Evolutionary conservation across 495 filamentous ascomycete genomes (phyloP).

Genomic region (Pyrenula massariospora): DNA sequence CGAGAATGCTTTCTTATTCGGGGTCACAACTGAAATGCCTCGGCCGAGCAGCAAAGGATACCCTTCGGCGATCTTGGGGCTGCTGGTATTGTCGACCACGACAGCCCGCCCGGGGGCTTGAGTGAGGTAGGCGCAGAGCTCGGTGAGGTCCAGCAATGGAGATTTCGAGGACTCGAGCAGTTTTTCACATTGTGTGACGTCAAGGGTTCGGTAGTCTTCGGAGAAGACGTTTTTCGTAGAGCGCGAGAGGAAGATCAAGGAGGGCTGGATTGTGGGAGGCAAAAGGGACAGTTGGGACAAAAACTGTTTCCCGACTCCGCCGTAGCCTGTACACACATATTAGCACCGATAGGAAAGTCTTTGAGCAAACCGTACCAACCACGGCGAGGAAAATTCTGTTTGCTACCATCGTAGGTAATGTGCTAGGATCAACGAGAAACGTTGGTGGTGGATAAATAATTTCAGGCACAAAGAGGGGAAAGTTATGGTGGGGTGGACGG

Average conservation of each 20-base stretch:
- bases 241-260: constrained; percentile 68
- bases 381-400: neutral
- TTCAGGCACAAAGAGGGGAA: no score
- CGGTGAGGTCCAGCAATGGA: constrained; percentile 41
- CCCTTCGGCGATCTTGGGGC: constrained; percentile 58
- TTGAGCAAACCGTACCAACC: neutral
- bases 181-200: constrained; percentile 16
- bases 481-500: no score
- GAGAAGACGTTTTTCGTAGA: constrained; percentile 67
- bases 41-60: constrained; percentile 69
- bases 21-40: constrained; percentile 83
- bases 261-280: constrained; percentile 45
- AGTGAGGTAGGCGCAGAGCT: constrained; percentile 60
- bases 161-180: constrained; percentile 9
- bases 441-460: no score
- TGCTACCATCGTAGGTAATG: neutral
- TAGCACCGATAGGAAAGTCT: neutral
- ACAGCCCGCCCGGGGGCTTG: constrained; percentile 60
- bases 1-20: constrained; percentile 96
- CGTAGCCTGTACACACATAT: constrained; percentile 49
- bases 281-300: constrained; percentile 64
- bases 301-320: constrained; percentile 88
- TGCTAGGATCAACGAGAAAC: no score
- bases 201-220: constrained; percentile 33
- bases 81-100: constrained; percentile 90